Percentiles rank a stretch among this genome's conserved stretches.
Conservation (phyloP, 768 basidiomycete genomes). For the Pleurotus tuoliensis region DNA sequence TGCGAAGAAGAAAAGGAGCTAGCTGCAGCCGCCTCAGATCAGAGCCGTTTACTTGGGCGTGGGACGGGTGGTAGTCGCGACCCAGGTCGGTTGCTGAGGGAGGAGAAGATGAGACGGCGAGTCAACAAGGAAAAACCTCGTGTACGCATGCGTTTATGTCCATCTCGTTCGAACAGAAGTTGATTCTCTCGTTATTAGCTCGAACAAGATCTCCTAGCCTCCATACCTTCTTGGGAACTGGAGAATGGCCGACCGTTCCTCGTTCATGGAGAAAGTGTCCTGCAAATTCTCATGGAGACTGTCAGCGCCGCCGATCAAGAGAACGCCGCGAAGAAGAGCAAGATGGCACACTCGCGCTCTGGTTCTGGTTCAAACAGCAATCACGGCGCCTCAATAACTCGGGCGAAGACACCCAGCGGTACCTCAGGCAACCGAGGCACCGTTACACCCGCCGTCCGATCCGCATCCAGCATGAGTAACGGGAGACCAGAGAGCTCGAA, state of each 20-base stretch:
- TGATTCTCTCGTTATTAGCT: conserved; percentile 44
- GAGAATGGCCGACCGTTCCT: conserved; percentile 71
- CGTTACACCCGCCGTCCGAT: conserved; percentile 63
- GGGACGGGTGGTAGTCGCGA: conserved; percentile 61
- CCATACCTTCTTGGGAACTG: conserved; percentile 86
- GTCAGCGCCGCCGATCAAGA: conserved; percentile 76
- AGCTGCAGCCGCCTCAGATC: conserved; percentile 75
- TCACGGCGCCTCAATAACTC: conserved; percentile 31
- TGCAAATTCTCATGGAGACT: conserved; percentile 73
- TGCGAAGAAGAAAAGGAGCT: conserved; percentile 88
- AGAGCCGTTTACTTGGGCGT: conserved; percentile 70
- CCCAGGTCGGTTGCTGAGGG: conserved; percentile 81
- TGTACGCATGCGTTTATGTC: conserved; percentile 40
- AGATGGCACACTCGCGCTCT: conserved; percentile 29
- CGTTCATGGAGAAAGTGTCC: conserved; percentile 78
- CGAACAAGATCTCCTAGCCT: conserved; percentile 77
- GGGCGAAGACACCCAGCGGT: conserved; percentile 25
- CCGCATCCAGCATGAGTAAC: conserved; percentile 39
- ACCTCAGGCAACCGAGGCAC: conserved; percentile 28
- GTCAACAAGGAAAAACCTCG: conserved; percentile 91
- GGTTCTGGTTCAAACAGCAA: conserved; percentile 54
- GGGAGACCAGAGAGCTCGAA: conserved; percentile 30
- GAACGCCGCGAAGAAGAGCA: conserved; percentile 54
- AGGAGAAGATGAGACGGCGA: conserved; percentile 97
- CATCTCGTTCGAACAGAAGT: too few relatives aligned